Evolutionary conservation across 805 yeast genomes (phyloP), one percentile per base, ranked within the genome.

Genomic region (Starmerella riodocensis): DNA sequence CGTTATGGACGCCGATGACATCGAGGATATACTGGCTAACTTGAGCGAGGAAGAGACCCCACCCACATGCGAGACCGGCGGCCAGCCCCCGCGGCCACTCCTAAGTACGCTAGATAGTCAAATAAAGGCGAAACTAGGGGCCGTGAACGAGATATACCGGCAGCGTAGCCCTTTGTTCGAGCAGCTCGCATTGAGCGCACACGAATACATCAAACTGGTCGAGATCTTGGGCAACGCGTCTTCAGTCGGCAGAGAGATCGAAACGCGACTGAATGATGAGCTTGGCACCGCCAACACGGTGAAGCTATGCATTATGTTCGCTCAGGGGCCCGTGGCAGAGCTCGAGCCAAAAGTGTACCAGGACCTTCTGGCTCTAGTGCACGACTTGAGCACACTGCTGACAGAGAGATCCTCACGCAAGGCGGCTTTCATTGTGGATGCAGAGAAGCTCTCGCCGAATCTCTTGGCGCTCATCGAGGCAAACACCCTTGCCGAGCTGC

Each of bases 381-480:
- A 2, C 19, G 14, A 8, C 20, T 19, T 27, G 29, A 13, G 11
- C 9, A 12, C 23, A 11, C 20, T 18, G 20, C 14, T 20, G 3
- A 26, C 33, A 11, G 25, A 20, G 12, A 14, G 9, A 12, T 6
- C 37, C 5, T 17, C 19, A 1, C 9, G 20, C 21, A 18, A 32
- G 21, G 24, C 27, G 17, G 29, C 27, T 4, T 7, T 12, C n/a
- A 6, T 35, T 25, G 8, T 4, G 4, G 18, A 8, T 12, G 34
- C 34, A 4, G 21, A 32, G 3, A 4, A 11, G 7, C 2, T 76
- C 48, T 93, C 94, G 0, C 98, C 97, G 2, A 88, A 91, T 55
- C 59, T 82, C 1, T 66, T 82, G 3, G 73, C 73, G 0, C 61
- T 91, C 6, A 65, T 88, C 2, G 93, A 94, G 0, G 63, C 93